phyloP scores from a whole-genome alignment of 2,329 filamentous ascomycete species.

The Ampelomyces quisqualis region DNA sequence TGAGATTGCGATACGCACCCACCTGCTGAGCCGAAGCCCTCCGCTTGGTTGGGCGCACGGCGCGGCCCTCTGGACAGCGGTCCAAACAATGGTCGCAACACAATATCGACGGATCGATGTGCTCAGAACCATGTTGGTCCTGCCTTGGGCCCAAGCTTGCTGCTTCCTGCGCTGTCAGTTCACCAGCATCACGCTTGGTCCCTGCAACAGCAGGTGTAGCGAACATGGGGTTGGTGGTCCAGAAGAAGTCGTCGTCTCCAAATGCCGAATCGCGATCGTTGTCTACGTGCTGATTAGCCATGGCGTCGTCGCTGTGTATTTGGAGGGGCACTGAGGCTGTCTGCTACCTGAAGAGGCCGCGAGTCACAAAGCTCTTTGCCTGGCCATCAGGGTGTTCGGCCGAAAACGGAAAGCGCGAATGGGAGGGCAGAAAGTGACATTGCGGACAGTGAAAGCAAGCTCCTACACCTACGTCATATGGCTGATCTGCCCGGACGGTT shows the following conservation, averaged over 20 bases:
- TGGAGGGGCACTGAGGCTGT: background rate
- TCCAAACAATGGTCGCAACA: slow-evolving; percentile 35
- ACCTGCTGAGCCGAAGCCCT: slow-evolving; percentile 36
- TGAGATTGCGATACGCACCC: slow-evolving; percentile 31
- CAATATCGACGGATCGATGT: slow-evolving; percentile 28
- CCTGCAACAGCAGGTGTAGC: slow-evolving; percentile 30
- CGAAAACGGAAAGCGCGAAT: too few relatives aligned
- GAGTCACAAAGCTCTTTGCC: background rate
- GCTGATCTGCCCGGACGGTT: background rate
- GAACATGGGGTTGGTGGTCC: slow-evolving; percentile 31
- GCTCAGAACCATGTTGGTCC: slow-evolving; percentile 22
- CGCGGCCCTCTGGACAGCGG: slow-evolving; percentile 17
- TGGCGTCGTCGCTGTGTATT: slow-evolving; percentile 12
- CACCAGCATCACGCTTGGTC: slow-evolving; percentile 35
- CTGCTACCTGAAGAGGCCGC: background rate
- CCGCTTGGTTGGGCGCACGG: slow-evolving; percentile 35
- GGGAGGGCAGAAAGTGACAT: background rate
- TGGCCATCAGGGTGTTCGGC: slow-evolving; percentile 1
- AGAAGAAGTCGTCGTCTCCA: slow-evolving; percentile 33
- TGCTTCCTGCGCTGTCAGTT: slow-evolving; percentile 18
- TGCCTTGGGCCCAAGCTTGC: slow-evolving; percentile 15
- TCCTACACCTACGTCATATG: slow-evolving; percentile 7
- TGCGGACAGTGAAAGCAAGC: background rate
- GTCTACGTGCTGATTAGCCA: slow-evolving; percentile 36
- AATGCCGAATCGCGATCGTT: slow-evolving; percentile 38